Base-by-base conservation (phyloP, 345 rosid species). In the Mallotus nudiflorus region DNA sequence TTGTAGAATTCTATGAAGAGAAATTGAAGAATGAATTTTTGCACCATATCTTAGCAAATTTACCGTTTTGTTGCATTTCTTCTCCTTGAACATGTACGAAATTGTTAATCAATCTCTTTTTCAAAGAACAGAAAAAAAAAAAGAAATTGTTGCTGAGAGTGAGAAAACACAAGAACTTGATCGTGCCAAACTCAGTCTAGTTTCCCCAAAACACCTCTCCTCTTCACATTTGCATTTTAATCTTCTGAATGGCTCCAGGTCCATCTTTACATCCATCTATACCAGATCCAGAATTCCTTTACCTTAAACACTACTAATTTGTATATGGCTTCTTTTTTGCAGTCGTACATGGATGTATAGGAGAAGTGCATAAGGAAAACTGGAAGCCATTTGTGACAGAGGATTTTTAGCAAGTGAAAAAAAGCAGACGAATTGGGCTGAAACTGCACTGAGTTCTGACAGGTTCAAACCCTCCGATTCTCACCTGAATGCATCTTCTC, bases 371-470 rank as follows among this genome's bases (percentile, higher is more conserved):
- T 29, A 57, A 29, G 29, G 18, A n/a, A 61, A 3, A 9, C 31
- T 40, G 49, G 51, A 44, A 62, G 66, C 66, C 66, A 62, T 62
- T 44, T 62, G 66, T 24, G 52, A 62, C 66, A 40, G 52, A 62
- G 29, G 49, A 60, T 37, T 19, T 1, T 60, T 9, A 7, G 64
- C 27, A 37, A 20, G 22, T 6, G 24, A 33, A 18, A 18, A n/a
- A 31, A 9, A 20, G 24, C 42, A 9, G 15, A 16, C 16, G 63
- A 39, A 9, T 20, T 33, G 33, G 24, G 24, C 33, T 59, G 5
- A 35, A 59, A 59, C 63, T 59, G 45, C 44, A 59, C 63, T 9
- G 19, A 40, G 40, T 44, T 42, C 44, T 42, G 66, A 65, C 42
- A 9, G 44, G 19, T 46, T 50, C 31, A n/a, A 65, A 25, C 57